phyloP scores from a whole-genome alignment of 306 rosid genomes.

The Gynostemma pentaphyllum region DNA sequence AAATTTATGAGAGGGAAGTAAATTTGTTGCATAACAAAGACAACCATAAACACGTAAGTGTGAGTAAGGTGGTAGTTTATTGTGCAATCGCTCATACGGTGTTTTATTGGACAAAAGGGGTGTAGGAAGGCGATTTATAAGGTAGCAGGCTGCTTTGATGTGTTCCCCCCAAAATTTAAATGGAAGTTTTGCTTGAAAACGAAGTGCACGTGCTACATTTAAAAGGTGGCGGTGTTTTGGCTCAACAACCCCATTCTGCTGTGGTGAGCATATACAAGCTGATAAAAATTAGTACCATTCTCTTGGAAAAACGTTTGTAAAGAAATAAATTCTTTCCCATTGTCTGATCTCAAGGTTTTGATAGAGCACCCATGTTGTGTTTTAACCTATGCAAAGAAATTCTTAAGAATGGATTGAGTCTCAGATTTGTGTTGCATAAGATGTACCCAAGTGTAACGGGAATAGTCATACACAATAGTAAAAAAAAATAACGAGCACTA shows the following conservation, averaged over 20 bases:
- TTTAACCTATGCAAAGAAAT: neutral
- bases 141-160: neutral
- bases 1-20: too few relatives aligned
- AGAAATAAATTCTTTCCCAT: neutral
- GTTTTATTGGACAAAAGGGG: too few relatives aligned
- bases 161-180: neutral
- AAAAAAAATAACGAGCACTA: neutral
- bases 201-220: too few relatives aligned
- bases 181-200: too few relatives aligned
- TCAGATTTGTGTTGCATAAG: too few relatives aligned
- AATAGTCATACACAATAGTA: neutral
- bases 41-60: too few relatives aligned
- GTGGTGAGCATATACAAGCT: neutral
- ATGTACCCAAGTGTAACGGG: neutral
- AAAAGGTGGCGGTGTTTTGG: neutral
- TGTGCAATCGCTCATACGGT: too few relatives aligned
- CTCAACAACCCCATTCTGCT: neutral
- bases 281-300: neutral
- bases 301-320: neutral
- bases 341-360: neutral
- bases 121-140: too few relatives aligned
- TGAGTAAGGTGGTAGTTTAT: neutral
- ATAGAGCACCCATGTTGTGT: too few relatives aligned
- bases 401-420: neutral
- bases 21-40: too few relatives aligned